Percentiles rank a stretch among this genome's conserved stretches.
Evolutionary conservation across 2,329 filamentous ascomycete genomes (phyloP).

Genomic region (Penicillium sp.): DNA sequence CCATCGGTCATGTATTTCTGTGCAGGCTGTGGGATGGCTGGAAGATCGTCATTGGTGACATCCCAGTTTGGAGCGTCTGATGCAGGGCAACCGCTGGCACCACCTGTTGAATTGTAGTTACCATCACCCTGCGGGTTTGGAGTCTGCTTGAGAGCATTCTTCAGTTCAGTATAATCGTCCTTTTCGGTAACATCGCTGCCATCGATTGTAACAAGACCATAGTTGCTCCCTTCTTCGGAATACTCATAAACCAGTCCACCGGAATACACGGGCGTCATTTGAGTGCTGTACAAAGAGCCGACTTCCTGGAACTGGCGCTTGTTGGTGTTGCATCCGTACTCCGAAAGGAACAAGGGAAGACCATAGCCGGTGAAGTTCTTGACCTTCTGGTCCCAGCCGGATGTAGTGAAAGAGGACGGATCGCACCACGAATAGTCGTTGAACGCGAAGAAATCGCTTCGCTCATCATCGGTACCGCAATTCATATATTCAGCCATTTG

Average conservation of each 20-base stretch:
- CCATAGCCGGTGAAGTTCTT: constrained; percentile 82
- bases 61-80: constrained; percentile 54
- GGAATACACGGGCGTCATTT: constrained; percentile 90
- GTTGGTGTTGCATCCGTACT: constrained; percentile 86
- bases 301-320: constrained; percentile 79
- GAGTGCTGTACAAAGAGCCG: constrained; percentile 67
- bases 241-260: constrained; percentile 97
- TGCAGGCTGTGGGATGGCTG: constrained; percentile 54
- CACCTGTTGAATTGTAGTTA: constrained; percentile 54
- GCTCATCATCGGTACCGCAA: constrained; percentile 77
- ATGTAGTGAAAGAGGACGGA: constrained; percentile 67
- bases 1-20: constrained; percentile 56
- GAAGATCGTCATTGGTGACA: constrained; percentile 51
- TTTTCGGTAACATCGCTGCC: constrained; percentile 54
- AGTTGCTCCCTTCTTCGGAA: constrained; percentile 75
- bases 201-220: constrained; percentile 69
- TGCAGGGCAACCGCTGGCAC: constrained; percentile 52
- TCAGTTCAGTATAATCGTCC: constrained; percentile 59
- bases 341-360: constrained; percentile 87
- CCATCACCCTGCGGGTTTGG: constrained; percentile 54
- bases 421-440: constrained; percentile 80
- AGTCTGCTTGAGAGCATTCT: constrained; percentile 49
- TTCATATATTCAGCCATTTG: constrained; percentile 91
- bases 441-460: constrained; percentile 85
- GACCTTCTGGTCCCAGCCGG: constrained; percentile 86